phyloP scores from a whole-genome alignment of 202 grass and related monocot species.

The Panicum hallii region DNA sequence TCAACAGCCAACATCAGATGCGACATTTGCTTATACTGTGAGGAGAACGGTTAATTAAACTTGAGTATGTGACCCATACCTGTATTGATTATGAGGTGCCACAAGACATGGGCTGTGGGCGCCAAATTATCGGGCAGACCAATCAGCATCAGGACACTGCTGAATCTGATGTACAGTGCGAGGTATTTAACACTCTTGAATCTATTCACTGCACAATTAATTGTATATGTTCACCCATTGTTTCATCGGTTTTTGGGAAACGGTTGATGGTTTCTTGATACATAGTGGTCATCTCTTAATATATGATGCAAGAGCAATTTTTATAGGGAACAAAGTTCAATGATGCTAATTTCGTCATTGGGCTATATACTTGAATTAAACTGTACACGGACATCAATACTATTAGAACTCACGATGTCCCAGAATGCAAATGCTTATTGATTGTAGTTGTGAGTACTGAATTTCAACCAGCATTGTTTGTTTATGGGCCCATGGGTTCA shows the following conservation, averaged over 20 bases:
- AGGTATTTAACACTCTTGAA: conserved; percentile 37
- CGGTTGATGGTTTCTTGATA: neutral
- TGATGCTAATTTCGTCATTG: conserved; percentile 13
- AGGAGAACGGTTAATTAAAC: conserved; percentile 20
- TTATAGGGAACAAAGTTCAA: neutral
- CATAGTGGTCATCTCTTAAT: conserved; percentile 8
- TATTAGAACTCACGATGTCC: neutral
- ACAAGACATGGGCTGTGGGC: conserved; percentile 60
- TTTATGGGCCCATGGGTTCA: neutral
- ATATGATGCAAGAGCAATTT: neutral
- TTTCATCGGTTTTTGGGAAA: neutral
- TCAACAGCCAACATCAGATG: neutral
- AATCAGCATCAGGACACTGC: conserved; percentile 36
- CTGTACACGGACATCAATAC: neutral
- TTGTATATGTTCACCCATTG: neutral
- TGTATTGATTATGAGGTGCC: conserved; percentile 43
- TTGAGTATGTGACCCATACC: conserved; percentile 47
- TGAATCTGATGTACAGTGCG: conserved; percentile 42
- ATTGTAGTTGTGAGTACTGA: conserved; percentile 8
- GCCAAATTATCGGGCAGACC: conserved; percentile 51
- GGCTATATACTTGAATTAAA: conserved; percentile 10
- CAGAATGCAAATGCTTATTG: conserved; percentile 11
- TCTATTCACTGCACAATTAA: neutral
- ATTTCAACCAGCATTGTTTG: conserved; percentile 18
- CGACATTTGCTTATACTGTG: conserved; percentile 18